Evolutionary conservation across 257 asterid genomes (phyloP), one percentile per base, ranked within the genome.

Genomic region (Petrea volubilis): DNA sequence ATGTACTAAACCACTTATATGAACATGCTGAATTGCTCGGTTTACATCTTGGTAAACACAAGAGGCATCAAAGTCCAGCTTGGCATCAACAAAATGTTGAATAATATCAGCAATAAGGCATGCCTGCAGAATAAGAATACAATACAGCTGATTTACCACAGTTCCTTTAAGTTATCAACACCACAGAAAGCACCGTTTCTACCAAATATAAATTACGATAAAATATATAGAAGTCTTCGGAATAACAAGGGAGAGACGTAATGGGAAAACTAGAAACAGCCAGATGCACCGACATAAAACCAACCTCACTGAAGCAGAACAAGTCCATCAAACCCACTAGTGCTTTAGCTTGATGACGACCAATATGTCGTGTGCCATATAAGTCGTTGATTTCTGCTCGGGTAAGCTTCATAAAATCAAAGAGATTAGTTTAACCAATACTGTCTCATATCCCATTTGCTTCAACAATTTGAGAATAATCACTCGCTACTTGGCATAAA

Each of bases 251-350:
- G 41, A 21, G 52, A 49, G 60, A 55, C 28, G 60, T 50, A 68
- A 70, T 40, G 47, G 28, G 17, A 72, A 60, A 58, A 25, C 40
- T 14, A 41, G 28, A 51, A 7, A 65, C 11, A 52, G 58, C 31
- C 63, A 33, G 44, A 63, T 47, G n/a, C n/a, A 43, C 55, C 60
- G 11, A 28, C 67, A 47, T 47, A 80, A 14, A 58, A 66, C 88
- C 49, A 81, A 94, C 99, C 99, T 94, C 99, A 71, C 99, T 94
- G 77, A 94, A 94, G 78, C 99, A 94, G 79, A 94, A 94, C 82
- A 91, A 89, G 85, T 94, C 99, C 99, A 94, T 91, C 86, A 94
- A 86, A 69, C 93, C 83, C 70, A 91, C 98, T 7, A 94, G 95
- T 58, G 86, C 89, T 23, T 89, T 84, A 33, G 96, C 96, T 65